These are phyloP conservation scores for Colletotrichum abscissum DNA, from an alignment of 2,329 filamentous ascomycete species.

Conservation along the genomic window DNA sequence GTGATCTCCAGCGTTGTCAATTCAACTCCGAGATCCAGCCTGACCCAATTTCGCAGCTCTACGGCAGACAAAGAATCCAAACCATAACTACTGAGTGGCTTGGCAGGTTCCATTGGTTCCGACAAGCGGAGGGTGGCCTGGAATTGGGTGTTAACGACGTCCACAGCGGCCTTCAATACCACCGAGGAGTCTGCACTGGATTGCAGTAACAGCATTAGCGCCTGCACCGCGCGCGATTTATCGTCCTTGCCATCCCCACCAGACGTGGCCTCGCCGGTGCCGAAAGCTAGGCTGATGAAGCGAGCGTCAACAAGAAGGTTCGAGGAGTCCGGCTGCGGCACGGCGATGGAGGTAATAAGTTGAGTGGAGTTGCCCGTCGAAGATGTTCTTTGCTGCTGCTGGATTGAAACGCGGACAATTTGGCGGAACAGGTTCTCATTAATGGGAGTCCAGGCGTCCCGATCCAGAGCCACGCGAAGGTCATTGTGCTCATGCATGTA, in stretches of 20 bases:
- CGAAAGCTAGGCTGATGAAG: no score
- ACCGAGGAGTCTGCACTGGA: no score
- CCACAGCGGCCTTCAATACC: background rate
- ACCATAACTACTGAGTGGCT: conserved; percentile 42
- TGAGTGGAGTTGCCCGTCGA: no score
- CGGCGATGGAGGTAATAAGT: no score
- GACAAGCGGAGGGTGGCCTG: conserved; percentile 37
- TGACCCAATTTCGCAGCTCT: conserved; percentile 43
- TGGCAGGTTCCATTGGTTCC: conserved; percentile 40
- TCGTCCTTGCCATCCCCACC: no score
- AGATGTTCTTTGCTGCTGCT: background rate
- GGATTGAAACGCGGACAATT: background rate
- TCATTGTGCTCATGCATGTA: background rate
- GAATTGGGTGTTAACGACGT: background rate
- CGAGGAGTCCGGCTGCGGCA: no score
- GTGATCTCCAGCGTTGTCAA: conserved; percentile 44
- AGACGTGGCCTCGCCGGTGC: no score
- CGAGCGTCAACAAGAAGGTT: no score
- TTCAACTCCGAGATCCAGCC: conserved; percentile 39
- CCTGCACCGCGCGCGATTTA: no score
- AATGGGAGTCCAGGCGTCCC: no score
- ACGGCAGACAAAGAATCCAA: conserved; percentile 45
- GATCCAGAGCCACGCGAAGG: background rate
- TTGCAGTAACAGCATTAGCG: no score
- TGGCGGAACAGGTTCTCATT: no score